A percentile compares a stretch with the other conserved stretches of the same genome.
These are phyloP conservation scores for Psilocybe subaeruginosa DNA, from an alignment of 768 basidiomycete genomes.

Conservation along the genomic window DNA sequence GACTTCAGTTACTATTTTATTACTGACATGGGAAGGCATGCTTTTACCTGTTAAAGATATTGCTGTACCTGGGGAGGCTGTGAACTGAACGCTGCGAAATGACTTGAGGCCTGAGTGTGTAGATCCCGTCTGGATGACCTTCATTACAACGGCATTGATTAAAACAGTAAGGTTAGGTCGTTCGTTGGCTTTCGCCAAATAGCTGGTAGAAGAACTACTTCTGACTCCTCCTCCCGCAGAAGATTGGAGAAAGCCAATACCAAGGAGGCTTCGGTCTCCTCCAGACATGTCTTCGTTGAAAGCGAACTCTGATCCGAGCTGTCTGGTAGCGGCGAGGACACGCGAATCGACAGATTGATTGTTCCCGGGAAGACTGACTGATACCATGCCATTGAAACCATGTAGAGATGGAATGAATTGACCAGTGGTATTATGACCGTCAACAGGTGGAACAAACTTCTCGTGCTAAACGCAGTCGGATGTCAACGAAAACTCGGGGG, in stretches of 20 bases:
- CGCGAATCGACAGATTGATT: slow-evolving; percentile 24
- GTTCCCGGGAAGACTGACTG: slow-evolving; percentile 27
- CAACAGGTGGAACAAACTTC: slow-evolving; percentile 29
- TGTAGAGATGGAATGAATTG: slow-evolving; percentile 38
- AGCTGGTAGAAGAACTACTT: slow-evolving; percentile 15
- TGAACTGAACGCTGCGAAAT: slow-evolving; percentile 27
- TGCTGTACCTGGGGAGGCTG: slow-evolving; percentile 9
- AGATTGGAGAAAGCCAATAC: slow-evolving; percentile 16
- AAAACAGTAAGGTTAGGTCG: slow-evolving; percentile 15
- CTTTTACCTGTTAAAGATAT: background rate
- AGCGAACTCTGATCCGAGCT: slow-evolving; percentile 31
- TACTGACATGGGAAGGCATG: background rate
- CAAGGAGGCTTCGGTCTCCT: slow-evolving; percentile 14
- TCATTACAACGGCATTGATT: slow-evolving; percentile 16
- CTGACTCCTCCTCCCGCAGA: slow-evolving; percentile 15
- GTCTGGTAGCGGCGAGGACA: slow-evolving; percentile 24
- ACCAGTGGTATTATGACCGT: slow-evolving; percentile 37
- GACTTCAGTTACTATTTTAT: background rate
- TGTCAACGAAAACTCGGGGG: background rate
- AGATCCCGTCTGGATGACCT: slow-evolving; percentile 20
- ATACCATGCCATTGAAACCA: slow-evolving; percentile 26
- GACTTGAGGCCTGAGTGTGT: slow-evolving; percentile 8
- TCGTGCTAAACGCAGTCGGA: background rate
- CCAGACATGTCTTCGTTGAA: slow-evolving; percentile 30
- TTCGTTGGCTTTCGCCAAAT: slow-evolving; percentile 9